These are phyloP conservation scores for Claviceps sorghi DNA, from an alignment of 2,329 filamentous ascomycete species.

Conservation along the genomic window DNA sequence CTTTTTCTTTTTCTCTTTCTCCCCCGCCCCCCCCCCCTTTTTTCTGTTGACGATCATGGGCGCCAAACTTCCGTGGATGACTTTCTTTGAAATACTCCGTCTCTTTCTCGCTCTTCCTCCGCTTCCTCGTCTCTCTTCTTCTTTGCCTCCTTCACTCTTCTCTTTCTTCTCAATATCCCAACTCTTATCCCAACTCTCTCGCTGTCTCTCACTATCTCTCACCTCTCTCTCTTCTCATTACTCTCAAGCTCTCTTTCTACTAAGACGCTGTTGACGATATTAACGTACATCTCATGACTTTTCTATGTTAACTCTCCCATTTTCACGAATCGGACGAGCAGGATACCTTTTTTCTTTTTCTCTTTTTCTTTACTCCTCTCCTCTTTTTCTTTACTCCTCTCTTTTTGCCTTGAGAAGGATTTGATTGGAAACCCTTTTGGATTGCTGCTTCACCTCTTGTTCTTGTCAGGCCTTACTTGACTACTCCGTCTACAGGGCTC, in stretches of 20 bases:
- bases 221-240: not conserved
- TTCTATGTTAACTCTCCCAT: conserved; percentile 4
- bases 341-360: conserved; percentile 12
- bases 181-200: not conserved
- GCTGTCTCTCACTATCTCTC: not conserved
- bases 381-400: not conserved
- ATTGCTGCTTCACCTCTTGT: not conserved
- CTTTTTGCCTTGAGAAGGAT: not conserved
- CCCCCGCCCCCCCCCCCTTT: no score
- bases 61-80: no score
- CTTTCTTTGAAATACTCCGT: not conserved
- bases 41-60: not conserved
- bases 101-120: not conserved
- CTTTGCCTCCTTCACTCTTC: not conserved
- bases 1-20: not conserved
- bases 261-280: not conserved
- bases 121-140: not conserved
- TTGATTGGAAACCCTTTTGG: not conserved
- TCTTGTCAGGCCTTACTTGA: conserved; percentile 1
- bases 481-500: not conserved
- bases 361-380: not conserved
- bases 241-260: not conserved
- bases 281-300: conserved; percentile 5
- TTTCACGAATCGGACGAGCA: conserved; percentile 8
- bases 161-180: not conserved